These are phyloP conservation scores for Houttuynia cordata DNA, from an alignment of 164 flowering plant species.

Conservation along the genomic window DNA sequence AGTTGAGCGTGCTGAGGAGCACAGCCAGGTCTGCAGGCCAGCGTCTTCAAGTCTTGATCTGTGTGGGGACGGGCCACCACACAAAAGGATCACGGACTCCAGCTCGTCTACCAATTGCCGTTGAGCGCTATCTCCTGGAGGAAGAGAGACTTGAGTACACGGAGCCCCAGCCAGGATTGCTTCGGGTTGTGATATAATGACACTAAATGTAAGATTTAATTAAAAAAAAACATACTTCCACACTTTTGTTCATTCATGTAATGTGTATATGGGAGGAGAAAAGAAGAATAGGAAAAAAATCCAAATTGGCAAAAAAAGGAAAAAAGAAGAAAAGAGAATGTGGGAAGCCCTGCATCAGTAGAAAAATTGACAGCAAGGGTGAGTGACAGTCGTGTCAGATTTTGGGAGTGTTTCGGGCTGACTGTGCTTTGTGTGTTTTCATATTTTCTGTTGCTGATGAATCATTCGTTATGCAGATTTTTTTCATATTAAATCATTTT, in stretches of 20 bases:
- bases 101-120: constrained; percentile 79
- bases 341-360: constrained; percentile 1
- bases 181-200: constrained; percentile 83
- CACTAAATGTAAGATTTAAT: constrained; percentile 15
- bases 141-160: constrained; percentile 80
- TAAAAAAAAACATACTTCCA: constrained; percentile 23
- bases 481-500: background rate
- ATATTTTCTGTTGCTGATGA: background rate
- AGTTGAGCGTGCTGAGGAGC: constrained; percentile 49
- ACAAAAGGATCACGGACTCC: constrained; percentile 87
- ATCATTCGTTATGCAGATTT: background rate
- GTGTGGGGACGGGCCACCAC: constrained; percentile 97
- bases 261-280: constrained; percentile 41
- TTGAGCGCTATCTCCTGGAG: constrained; percentile 75
- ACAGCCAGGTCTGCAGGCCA: constrained; percentile 69
- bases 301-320: constrained; percentile 6
- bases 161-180: constrained; percentile 92
- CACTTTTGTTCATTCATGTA: constrained; percentile 25
- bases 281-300: constrained; percentile 1
- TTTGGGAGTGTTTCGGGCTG: constrained; percentile 8
- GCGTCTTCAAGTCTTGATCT: constrained; percentile 63
- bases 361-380: constrained; percentile 1
- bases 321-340: background rate
- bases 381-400: constrained; percentile 6
- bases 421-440: constrained; percentile 1